Evolutionary conservation across 768 basidiomycete species (phyloP).

Genomic region (Tulasnella calospora): DNA sequence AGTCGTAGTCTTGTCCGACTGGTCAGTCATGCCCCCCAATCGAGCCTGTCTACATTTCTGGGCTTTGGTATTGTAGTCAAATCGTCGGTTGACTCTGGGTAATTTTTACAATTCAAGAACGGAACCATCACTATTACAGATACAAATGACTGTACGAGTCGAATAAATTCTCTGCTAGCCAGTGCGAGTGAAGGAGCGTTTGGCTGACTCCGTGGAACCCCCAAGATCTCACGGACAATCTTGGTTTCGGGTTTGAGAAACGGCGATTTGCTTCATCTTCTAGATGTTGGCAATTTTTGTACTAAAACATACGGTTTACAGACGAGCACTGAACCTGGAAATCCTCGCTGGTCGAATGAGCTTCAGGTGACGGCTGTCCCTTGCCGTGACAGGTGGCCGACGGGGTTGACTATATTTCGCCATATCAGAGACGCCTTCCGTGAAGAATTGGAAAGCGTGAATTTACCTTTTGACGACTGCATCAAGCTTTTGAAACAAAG

Average conservation of each 20-base stretch:
- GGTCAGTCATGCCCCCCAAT: constrained; percentile 48
- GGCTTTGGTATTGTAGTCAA: not conserved
- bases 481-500: constrained; percentile 67
- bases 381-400: not conserved
- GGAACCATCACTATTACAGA: constrained; percentile 86
- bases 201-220: not conserved
- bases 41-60: not conserved
- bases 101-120: constrained; percentile 32
- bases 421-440: constrained; percentile 72
- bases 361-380: constrained; percentile 50
- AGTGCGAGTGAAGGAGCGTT: not conserved
- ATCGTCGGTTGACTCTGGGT: not conserved
- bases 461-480: constrained; percentile 74
- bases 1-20: constrained; percentile 86
- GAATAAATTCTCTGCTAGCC: not conserved
- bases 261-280: constrained; percentile 37
- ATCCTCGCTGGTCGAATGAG: constrained; percentile 61
- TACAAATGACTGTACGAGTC: constrained; percentile 77
- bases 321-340: constrained; percentile 63
- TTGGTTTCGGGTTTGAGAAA: constrained; percentile 75
- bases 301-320: constrained; percentile 21
- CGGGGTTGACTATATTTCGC: not conserved
- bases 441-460: constrained; percentile 76
- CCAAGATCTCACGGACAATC: constrained; percentile 80
- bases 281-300: not conserved